Evolutionary conservation across 208 protist genomes (phyloP).

Genomic region (Acanthamoeba rhysodes): DNA sequence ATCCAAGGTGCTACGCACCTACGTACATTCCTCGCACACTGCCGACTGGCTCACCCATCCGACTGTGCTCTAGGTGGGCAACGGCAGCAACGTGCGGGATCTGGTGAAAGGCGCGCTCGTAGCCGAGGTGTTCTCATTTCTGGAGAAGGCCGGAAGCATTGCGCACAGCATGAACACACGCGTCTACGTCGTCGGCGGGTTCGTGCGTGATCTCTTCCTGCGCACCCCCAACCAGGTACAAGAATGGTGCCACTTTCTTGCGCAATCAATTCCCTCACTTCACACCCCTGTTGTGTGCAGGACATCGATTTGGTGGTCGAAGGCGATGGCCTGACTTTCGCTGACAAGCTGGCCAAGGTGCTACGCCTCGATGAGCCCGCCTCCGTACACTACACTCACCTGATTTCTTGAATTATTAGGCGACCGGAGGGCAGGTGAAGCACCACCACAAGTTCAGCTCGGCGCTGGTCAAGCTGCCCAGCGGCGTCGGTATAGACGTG

Average conservation of each 20-base stretch:
- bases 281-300: background rate
- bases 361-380: background rate
- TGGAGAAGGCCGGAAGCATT: constrained; percentile 51
- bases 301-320: constrained; percentile 72
- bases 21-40: background rate
- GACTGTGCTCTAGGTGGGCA: background rate
- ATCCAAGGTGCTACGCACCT: background rate
- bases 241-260: background rate
- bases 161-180: constrained; percentile 17
- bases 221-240: constrained; percentile 36
- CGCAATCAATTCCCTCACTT: background rate
- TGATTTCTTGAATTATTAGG: background rate
- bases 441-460: constrained; percentile 41
- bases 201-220: constrained; percentile 67
- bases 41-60: background rate
- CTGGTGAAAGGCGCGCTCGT: background rate
- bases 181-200: constrained; percentile 69
- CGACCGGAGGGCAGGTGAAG: background rate
- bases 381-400: background rate
- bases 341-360: constrained; percentile 43
- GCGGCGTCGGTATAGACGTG: constrained; percentile 8
- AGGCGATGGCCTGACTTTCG: background rate
- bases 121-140: background rate
- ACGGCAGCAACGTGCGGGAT: constrained; percentile 37
- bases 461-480: constrained; percentile 46